Base-by-base conservation (phyloP, 805 yeast species). In the Yarrowia hollandica region DNA sequence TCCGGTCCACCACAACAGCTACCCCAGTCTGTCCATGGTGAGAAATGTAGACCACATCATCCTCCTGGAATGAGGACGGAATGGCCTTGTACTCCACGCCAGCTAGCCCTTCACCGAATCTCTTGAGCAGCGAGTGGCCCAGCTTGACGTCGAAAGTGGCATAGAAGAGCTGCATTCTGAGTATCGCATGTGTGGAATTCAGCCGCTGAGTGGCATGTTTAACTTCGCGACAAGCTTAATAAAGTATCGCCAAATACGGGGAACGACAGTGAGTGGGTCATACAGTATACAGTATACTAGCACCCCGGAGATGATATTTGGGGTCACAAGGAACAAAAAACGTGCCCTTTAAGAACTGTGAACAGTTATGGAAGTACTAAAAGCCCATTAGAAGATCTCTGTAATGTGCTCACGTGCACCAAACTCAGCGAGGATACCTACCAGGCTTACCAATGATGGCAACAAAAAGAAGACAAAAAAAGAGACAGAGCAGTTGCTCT, bases 81-180 rank as follows among this genome's bases (percentile, higher is more conserved):
- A 52, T 52, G n/a, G 44, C 44, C 35, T 52, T 35, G 44, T 35
- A 35, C 34, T 52, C 58, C 25, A 52, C 35, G 23, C 58, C 58
- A 1, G 15, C 44, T 7, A 52, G 34, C 31, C 44, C 44, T 11
- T 37, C 44, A 2, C 58, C 58, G 4, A 9, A 35, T 5, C 21
- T 35, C 41, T 37, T 35, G 33, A 52, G 58, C 34, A 52, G 34
- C 44, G 58, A 26, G n/a, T 35, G 44, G 34, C 58, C 58, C 25
- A 35, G 44, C 35, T 28, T 52, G 28, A 52, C 58, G 44, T 52
- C 58, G 9, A 52, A 52, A 23, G 44, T 37, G 44, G 44, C 44
- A 52, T 52, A 52, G 44, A 52, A 52, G 35, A 52, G 58, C 55
- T 48, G 38, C 55, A 48, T 48, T 33, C 22, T 33, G 31, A 15